These are phyloP conservation scores for Cordyceps tenuipes DNA, from an alignment of 2,329 filamentous ascomycete species.

Conservation along the genomic window DNA sequence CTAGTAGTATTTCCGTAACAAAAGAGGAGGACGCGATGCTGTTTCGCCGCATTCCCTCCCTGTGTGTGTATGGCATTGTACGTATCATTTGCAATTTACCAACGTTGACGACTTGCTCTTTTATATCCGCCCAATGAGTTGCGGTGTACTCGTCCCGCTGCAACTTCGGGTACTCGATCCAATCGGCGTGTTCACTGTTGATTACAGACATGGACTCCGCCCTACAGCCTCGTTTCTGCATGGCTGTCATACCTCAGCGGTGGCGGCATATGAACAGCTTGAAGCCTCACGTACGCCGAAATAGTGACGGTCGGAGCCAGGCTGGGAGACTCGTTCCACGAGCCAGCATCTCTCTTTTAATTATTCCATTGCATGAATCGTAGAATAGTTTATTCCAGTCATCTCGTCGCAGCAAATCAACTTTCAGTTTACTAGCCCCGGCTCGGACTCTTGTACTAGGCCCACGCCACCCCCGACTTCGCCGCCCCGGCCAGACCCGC, in stretches of 20 bases:
- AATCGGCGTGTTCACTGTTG: background rate
- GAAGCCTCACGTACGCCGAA: background rate
- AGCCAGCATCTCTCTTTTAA: too few relatives aligned
- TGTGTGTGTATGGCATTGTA: too few relatives aligned
- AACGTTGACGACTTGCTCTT: too few relatives aligned
- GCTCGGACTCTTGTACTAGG: background rate
- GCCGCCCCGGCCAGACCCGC: slow-evolving; percentile 6
- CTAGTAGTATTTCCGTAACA: too few relatives aligned
- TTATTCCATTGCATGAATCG: too few relatives aligned
- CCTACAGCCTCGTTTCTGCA: background rate
- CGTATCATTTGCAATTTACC: too few relatives aligned
- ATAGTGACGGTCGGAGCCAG: background rate
- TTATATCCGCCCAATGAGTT: too few relatives aligned
- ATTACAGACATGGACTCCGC: background rate
- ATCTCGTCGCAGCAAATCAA: background rate
- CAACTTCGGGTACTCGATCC: background rate
- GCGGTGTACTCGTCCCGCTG: too few relatives aligned
- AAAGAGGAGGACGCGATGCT: too few relatives aligned
- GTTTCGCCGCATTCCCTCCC: too few relatives aligned
- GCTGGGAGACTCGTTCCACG: background rate
- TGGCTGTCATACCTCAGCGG: background rate
- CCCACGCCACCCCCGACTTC: slow-evolving; percentile 9
- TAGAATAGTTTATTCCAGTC: too few relatives aligned
- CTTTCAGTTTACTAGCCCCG: background rate
- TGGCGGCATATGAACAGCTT: background rate